Conservation (phyloP, 1,139 yeast species). For the Candida sanyaensis region DNA sequence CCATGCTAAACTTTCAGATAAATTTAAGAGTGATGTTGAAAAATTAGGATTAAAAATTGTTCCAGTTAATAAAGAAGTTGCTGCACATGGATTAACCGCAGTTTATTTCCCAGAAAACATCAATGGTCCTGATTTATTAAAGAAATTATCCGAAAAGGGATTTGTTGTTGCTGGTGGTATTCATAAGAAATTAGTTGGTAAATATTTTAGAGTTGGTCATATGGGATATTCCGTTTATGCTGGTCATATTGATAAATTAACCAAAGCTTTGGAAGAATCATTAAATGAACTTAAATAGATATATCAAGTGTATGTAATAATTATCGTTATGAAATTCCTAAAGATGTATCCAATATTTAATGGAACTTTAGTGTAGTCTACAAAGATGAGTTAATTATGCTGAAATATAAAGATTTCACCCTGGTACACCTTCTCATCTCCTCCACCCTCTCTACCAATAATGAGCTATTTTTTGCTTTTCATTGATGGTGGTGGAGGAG, state of each 20-base stretch:
- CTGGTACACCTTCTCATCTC: too few relatives aligned
- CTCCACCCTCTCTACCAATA: too few relatives aligned
- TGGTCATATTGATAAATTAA: constrained; percentile 43
- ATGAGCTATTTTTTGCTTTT: too few relatives aligned
- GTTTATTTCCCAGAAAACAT: constrained; percentile 80
- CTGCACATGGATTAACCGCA: constrained; percentile 90
- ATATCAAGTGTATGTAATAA: not conserved
- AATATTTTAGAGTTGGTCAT: constrained; percentile 93
- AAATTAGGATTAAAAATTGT: constrained; percentile 69
- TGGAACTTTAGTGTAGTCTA: too few relatives aligned
- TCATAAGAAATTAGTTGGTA: constrained; percentile 75
- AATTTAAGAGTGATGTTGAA: constrained; percentile 60
- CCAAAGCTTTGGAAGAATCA: constrained; percentile 38
- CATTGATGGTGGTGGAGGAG: too few relatives aligned
- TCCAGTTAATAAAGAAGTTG: constrained; percentile 58
- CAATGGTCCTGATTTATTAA: constrained; percentile 63
- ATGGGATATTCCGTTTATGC: constrained; percentile 69
- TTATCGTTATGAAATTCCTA: not conserved
- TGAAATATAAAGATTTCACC: too few relatives aligned
- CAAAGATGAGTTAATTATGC: too few relatives aligned
- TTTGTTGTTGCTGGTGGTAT: constrained; percentile 90
- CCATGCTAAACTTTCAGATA: constrained; percentile 63
- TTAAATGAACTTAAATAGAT: constrained; percentile 30
- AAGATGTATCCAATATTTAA: not conserved
- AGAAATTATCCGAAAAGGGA: constrained; percentile 61